Conservation (phyloP, 1,284 basidiomycete species). For the Ceratobasidium sp. region DNA sequence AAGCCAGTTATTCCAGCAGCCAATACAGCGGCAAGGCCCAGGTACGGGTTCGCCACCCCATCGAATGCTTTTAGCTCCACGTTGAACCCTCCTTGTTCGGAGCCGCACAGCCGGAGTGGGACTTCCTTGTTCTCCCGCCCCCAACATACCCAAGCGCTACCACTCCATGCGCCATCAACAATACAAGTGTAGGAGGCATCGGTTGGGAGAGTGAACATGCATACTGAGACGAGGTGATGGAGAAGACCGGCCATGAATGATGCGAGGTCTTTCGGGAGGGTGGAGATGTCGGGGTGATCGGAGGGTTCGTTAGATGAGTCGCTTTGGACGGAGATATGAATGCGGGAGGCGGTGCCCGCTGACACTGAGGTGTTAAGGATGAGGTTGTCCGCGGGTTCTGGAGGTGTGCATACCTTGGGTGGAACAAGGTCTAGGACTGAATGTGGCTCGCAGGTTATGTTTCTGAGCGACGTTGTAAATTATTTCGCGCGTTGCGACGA, state of each 20-base stretch:
- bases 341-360: slow-evolving; percentile 72
- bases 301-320: slow-evolving; percentile 49
- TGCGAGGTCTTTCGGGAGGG: slow-evolving; percentile 55
- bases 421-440: slow-evolving; percentile 73
- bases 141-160: slow-evolving; percentile 67
- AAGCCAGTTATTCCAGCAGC: slow-evolving; percentile 64
- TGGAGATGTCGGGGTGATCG: slow-evolving; percentile 50
- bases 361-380: neutral
- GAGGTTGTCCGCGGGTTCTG: neutral
- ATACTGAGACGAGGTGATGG: slow-evolving; percentile 67
- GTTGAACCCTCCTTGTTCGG: slow-evolving; percentile 61
- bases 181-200: slow-evolving; percentile 73
- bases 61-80: slow-evolving; percentile 76
- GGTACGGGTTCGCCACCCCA: slow-evolving; percentile 65
- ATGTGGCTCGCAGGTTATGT: slow-evolving; percentile 74
- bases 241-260: slow-evolving; percentile 68
- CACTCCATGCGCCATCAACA: slow-evolving; percentile 74
- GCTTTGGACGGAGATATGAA: slow-evolving; percentile 72
- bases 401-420: slow-evolving; percentile 58
- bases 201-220: slow-evolving; percentile 71
- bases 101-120: slow-evolving; percentile 71
- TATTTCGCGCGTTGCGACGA: slow-evolving; percentile 75
- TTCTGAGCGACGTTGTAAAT: slow-evolving; percentile 74
- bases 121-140: slow-evolving; percentile 72
- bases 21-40: slow-evolving; percentile 66